Conservation (phyloP, 75 land plant species). For the Cupressus sempervirens region DNA sequence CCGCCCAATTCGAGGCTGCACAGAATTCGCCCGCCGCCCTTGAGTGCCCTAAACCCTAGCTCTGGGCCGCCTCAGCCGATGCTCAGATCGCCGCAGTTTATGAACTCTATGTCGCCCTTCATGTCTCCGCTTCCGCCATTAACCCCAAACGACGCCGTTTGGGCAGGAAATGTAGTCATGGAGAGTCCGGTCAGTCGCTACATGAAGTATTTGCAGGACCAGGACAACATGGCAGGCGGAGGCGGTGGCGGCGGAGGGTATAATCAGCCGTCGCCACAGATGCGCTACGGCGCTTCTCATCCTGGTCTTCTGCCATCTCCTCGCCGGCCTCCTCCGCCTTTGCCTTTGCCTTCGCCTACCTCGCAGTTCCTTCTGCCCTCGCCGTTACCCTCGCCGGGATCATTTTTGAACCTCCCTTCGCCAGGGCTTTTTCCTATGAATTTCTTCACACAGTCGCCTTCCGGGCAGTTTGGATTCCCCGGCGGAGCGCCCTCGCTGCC, state of each 20-base stretch:
- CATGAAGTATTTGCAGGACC: conserved; percentile 1
- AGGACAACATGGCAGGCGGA: background rate
- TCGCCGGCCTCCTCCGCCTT: background rate
- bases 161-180: background rate
- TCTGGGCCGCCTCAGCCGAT: background rate
- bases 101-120: background rate
- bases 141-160: background rate
- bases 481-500: background rate
- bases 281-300: background rate
- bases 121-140: conserved; percentile 1
- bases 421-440: conserved; percentile 1
- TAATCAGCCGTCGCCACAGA: background rate
- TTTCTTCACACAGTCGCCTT: conserved; percentile 2
- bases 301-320: background rate
- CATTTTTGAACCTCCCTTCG: background rate
- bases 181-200: background rate
- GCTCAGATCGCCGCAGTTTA: background rate
- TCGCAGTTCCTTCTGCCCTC: conserved; percentile 1
- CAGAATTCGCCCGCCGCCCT: conserved; percentile 3
- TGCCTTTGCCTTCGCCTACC: background rate
- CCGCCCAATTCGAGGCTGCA: conserved; percentile 8
- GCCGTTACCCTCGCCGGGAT: conserved; percentile 4
- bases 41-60: background rate
- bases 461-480: conserved; percentile 5
- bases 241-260: background rate